Percentiles rank a stretch among this genome's conserved stretches.
Conservation (phyloP, 371 early-diverging fungal species). For the Mortierella sp. region DNA sequence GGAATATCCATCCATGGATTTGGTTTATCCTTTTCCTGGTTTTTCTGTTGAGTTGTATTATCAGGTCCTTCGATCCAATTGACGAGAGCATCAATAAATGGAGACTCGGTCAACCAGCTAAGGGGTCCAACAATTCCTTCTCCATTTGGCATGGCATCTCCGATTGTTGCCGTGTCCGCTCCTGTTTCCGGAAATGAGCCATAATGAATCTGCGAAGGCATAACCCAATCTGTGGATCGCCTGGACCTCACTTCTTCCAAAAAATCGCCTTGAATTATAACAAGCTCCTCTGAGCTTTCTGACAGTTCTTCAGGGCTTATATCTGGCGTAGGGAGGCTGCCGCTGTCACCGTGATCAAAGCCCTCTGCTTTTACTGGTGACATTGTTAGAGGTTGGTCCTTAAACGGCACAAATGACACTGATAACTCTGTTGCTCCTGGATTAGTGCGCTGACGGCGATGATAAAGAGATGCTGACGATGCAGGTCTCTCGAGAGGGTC, state of each 20-base stretch:
- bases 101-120: constrained; percentile 43
- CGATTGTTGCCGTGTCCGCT: not conserved
- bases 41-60: constrained; percentile 14
- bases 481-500: constrained; percentile 27
- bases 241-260: constrained; percentile 19
- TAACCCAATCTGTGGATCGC: constrained; percentile 1
- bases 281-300: constrained; percentile 48
- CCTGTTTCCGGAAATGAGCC: constrained; percentile 14
- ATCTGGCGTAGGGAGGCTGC: constrained; percentile 43
- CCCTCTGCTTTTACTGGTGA: not conserved
- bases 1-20: constrained; percentile 58
- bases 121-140: constrained; percentile 10
- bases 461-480: constrained; percentile 31
- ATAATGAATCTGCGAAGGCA: not conserved
- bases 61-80: constrained; percentile 54
- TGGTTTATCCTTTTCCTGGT: constrained; percentile 47
- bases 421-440: not conserved
- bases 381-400: constrained; percentile 21
- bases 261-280: constrained; percentile 15
- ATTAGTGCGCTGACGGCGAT: constrained; percentile 16
- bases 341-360: constrained; percentile 11
- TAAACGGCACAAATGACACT: constrained; percentile 17
- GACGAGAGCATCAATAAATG: constrained; percentile 44
- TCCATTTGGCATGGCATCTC: constrained; percentile 2
- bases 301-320: constrained; percentile 49